Conservation (phyloP, 345 rosid genomes). For the Noccaea caerulescens region DNA sequence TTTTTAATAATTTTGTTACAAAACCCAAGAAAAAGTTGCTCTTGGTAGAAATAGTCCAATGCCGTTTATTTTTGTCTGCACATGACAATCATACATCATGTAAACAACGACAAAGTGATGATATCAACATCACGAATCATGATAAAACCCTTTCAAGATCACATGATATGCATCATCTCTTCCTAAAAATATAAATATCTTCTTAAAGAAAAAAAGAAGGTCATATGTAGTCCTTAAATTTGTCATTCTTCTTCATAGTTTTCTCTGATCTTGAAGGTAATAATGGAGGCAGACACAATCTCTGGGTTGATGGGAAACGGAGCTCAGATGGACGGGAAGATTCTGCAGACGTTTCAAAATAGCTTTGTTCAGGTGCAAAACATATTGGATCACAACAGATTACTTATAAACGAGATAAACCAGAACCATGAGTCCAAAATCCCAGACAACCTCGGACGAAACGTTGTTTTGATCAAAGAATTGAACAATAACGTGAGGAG, state of each 20-base stretch:
- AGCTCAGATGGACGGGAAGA: slow-evolving; percentile 58
- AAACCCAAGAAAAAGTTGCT: slow-evolving; percentile 13
- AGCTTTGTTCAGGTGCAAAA: slow-evolving; percentile 73
- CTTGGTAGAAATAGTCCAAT: slow-evolving; percentile 9
- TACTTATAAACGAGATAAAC: slow-evolving; percentile 74
- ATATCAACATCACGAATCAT: not conserved
- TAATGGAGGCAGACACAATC: slow-evolving; percentile 67
- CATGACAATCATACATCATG: slow-evolving; percentile 2
- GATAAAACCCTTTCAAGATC: not conserved
- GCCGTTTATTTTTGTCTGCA: slow-evolving; percentile 5
- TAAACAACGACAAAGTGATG: slow-evolving; percentile 10
- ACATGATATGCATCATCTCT: not conserved
- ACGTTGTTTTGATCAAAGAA: slow-evolving; percentile 76
- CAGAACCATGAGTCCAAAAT: slow-evolving; percentile 78
- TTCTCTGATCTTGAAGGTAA: not conserved
- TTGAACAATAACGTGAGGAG: slow-evolving; percentile 81
- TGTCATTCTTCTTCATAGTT: not conserved
- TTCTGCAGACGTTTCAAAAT: slow-evolving; percentile 70
- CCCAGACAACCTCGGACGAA: slow-evolving; percentile 70
- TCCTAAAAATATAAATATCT: not conserved
- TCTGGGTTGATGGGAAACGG: slow-evolving; percentile 56
- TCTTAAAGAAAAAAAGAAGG: not conserved
- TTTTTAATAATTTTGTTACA: not conserved
- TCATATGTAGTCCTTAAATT: not conserved
- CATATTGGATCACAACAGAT: slow-evolving; percentile 71